Base-by-base conservation (phyloP, 768 basidiomycete genomes). In the Candolleomyces aberdarensis region DNA sequence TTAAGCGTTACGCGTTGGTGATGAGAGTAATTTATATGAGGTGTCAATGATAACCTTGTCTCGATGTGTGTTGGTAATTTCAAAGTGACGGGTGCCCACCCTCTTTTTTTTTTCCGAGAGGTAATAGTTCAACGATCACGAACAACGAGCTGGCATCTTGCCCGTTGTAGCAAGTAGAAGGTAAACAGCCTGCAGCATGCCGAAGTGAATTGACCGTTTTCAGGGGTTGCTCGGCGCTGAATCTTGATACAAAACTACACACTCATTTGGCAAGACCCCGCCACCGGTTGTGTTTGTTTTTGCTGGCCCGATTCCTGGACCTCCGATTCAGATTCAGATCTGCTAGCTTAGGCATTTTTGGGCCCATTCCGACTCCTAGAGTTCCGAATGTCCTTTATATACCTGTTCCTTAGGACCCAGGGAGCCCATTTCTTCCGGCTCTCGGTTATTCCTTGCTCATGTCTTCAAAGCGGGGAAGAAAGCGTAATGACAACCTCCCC, bases 401-500 rank as follows among this genome's bases (percentile, higher is more conserved):
- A 73, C 72, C 70, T 71, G 65, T 63, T 63, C 58, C 63, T 63
- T 61, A 59, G 48, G 51, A 57, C 59, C 39, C 22, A 31, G 55
- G 63, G 64, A 49, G 51, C 52, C 58, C 56, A 53, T 64, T 70
- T 67, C 64, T 54, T 70, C 67, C 70, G 50, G 47, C 62, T 63
- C 65, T 68, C 70, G 66, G 63, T 69, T 67, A 69, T 66, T 67
- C 69, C 70, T 66, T 64, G 67, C 71, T 69, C 59, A 92, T 91
- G 89, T 92, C 90, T 67, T 92, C 90, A 63, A 94, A 92, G 77
- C 87, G 92, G 69, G 92, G 92, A 63, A 84, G 92, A 69, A 93
- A 93, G 69, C 80, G 91, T 71, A 89, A 91, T 73, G 87, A 91
- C 73, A 87, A 84, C 68, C 83, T 91, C 50, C 88, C 89, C 61